Conservation (phyloP, 768 basidiomycete species). For the Crucibulum laeve region DNA sequence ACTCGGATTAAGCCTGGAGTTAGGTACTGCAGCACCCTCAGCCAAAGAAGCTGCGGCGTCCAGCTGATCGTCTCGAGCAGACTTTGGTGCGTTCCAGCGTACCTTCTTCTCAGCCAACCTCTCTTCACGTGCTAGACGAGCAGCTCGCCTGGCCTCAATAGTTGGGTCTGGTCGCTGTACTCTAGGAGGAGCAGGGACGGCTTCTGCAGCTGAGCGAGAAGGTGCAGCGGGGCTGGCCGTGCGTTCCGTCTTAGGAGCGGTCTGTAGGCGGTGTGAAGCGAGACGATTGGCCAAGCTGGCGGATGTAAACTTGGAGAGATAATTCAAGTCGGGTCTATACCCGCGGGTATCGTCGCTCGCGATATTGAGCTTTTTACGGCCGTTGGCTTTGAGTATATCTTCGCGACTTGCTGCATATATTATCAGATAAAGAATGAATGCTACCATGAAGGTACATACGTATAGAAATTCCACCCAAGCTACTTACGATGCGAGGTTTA, state of each 20-base stretch:
- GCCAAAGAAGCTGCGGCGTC: background rate
- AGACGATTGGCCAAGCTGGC: no score
- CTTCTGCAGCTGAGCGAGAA: background rate
- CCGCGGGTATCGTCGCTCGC: no score
- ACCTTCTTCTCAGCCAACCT: background rate
- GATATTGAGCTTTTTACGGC: no score
- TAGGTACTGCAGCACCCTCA: background rate
- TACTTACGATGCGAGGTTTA: conserved; percentile 13
- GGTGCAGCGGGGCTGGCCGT: background rate
- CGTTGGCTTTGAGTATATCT: conserved; percentile 6
- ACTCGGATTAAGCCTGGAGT: background rate
- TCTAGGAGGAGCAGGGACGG: background rate
- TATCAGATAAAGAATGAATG: background rate
- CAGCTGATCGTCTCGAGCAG: background rate
- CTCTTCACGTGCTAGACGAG: conserved; percentile 16
- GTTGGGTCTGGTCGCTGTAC: background rate
- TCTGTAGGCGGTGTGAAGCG: no score
- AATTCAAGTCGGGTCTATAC: no score
- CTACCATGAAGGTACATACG: conserved; percentile 20
- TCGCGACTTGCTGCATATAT: conserved; percentile 10
- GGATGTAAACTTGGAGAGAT: no score
- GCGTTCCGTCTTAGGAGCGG: no score
- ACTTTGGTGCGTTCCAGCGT: background rate
- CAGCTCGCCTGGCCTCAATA: conserved; percentile 9
- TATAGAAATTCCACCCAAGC: conserved; percentile 23